phyloP scores from a whole-genome alignment of 441 rosid genomes.

The Brassica hybrid region DNA sequence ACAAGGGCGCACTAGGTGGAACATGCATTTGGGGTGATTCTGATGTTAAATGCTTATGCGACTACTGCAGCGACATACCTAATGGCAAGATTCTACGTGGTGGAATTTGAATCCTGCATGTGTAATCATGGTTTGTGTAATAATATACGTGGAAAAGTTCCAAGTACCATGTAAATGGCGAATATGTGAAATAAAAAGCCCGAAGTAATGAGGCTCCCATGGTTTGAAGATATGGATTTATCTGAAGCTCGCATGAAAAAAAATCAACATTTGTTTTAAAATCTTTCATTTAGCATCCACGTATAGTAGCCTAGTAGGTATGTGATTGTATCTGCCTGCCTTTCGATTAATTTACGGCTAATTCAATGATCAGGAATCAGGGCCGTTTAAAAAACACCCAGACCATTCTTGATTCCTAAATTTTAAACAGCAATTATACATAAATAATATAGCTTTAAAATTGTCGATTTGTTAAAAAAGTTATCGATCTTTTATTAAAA shows the following conservation, averaged over 20 bases:
- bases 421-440: too few relatives aligned
- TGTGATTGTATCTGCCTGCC: too few relatives aligned
- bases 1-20: constrained; percentile 34
- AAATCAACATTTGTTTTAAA: not conserved
- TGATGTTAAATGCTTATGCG: constrained; percentile 33
- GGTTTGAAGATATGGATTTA: not conserved
- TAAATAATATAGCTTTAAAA: too few relatives aligned
- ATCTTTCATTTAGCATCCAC: not conserved
- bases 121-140: not conserved
- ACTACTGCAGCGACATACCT: constrained; percentile 32
- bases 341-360: too few relatives aligned
- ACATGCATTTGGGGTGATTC: constrained; percentile 15
- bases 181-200: not conserved
- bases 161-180: not conserved
- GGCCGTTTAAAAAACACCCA: too few relatives aligned
- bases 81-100: not conserved
- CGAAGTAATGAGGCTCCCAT: not conserved
- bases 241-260: not conserved
- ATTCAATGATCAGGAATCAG: too few relatives aligned
- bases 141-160: not conserved
- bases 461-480: too few relatives aligned
- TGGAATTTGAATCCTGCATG: constrained; percentile 5
- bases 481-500: too few relatives aligned
- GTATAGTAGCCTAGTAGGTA: not conserved
- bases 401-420: too few relatives aligned